Conservation (phyloP, 805 yeast species). For the Pichia cephalocereana region DNA sequence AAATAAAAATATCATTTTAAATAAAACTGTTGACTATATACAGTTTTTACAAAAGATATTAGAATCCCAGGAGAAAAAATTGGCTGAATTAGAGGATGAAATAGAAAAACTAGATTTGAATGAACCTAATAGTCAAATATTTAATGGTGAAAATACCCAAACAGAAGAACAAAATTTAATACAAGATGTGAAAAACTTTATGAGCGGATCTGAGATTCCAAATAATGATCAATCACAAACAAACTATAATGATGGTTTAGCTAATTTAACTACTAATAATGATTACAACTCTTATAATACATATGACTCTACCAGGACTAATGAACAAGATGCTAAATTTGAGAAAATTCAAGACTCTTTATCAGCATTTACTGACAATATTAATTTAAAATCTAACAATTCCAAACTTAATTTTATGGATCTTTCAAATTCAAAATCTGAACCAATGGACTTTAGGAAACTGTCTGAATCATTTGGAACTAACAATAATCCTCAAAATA, state of each 20-base stretch:
- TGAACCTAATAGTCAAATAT: neutral
- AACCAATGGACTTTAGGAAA: constrained; percentile 5
- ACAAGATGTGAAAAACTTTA: neutral
- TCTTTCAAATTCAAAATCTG: constrained; percentile 1
- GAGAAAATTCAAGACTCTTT: neutral
- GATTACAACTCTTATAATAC: neutral
- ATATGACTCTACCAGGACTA: too few species aligned
- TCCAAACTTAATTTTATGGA: constrained; percentile 7
- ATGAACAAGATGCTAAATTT: neutral
- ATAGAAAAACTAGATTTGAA: constrained; percentile 21
- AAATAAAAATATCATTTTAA: constrained; percentile 70
- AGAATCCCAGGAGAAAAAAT: constrained; percentile 42
- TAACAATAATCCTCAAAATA: neutral
- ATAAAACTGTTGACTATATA: constrained; percentile 74
- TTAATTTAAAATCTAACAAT: neutral
- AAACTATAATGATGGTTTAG: neutral
- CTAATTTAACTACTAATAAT: neutral
- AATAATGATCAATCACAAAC: neutral
- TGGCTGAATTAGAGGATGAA: constrained; percentile 31
- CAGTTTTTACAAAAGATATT: constrained; percentile 54
- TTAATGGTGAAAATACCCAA: neutral
- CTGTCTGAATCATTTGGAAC: constrained; percentile 1
- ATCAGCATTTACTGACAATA: constrained; percentile 3
- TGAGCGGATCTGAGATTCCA: too few species aligned
- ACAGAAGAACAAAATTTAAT: neutral